phyloP scores from a whole-genome alignment of 192 early-diverging fungal genomes.

The Backusella macrospora region DNA sequence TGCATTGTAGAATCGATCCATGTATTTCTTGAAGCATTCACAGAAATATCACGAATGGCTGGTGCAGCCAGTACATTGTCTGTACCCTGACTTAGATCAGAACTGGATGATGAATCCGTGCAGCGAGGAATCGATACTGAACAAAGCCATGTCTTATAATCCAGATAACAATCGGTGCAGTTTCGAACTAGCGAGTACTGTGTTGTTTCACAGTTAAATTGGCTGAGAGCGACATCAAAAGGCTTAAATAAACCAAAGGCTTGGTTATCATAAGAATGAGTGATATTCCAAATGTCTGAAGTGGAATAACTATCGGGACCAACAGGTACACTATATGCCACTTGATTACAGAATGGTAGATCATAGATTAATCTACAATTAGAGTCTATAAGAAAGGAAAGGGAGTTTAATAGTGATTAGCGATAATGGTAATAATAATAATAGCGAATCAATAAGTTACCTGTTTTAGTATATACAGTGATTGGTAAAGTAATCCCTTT shows the following conservation, averaged over 20 bases:
- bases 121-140: conserved; percentile 59
- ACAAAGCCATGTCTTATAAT: conserved; percentile 63
- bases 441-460: neutral
- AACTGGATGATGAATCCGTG: conserved; percentile 26
- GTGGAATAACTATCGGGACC: neutral
- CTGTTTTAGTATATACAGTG: conserved; percentile 37
- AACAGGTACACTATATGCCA: conserved; percentile 56
- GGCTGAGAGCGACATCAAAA: conserved; percentile 48
- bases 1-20: conserved; percentile 33
- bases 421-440: neutral
- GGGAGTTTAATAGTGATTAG: too few species aligned
- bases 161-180: conserved; percentile 54
- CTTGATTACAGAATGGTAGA: conserved; percentile 53
- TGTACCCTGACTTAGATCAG: conserved; percentile 18
- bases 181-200: conserved; percentile 59
- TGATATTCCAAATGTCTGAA: conserved; percentile 27
- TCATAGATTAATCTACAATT: conserved; percentile 56
- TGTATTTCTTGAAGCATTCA: conserved; percentile 39
- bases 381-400: conserved; percentile 17
- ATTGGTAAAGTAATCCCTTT: conserved; percentile 29
- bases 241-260: conserved; percentile 43
- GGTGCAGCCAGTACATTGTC: conserved; percentile 13
- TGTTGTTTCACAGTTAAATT: conserved; percentile 54
- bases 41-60: conserved; percentile 25
- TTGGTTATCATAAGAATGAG: conserved; percentile 47